Conservation (phyloP, 768 basidiomycete species). For the Crepidotus variabilis region DNA sequence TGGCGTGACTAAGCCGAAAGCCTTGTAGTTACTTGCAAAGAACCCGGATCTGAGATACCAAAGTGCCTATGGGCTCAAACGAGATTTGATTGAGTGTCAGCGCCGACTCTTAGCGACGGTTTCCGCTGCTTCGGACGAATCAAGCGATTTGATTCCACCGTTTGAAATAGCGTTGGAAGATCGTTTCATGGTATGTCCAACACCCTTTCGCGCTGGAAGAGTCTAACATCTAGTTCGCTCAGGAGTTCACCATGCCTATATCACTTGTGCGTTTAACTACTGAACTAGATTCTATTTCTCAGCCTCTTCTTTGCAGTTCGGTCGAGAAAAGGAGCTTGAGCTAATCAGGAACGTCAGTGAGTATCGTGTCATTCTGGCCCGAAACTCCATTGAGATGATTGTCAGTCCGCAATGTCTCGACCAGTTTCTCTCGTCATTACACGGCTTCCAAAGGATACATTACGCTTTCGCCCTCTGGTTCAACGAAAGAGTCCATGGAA, state of each 20-base stretch:
- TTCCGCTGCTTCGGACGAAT: conserved; percentile 51
- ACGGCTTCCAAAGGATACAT: conserved; percentile 39
- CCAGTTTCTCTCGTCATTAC: conserved; percentile 56
- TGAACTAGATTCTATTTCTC: neutral
- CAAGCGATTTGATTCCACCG: conserved; percentile 62
- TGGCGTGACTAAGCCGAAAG: neutral
- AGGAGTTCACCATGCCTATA: conserved; percentile 72
- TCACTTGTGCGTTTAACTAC: conserved; percentile 43
- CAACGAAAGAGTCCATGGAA: conserved; percentile 28
- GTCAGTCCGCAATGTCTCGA: conserved; percentile 45
- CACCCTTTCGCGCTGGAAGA: neutral
- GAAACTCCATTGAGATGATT: neutral
- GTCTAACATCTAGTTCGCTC: neutral
- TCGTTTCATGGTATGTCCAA: conserved; percentile 49
- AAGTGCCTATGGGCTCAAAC: conserved; percentile 65
- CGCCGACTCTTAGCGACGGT: conserved; percentile 56
- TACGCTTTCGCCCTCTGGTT: conserved; percentile 29
- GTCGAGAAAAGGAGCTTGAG: conserved; percentile 69
- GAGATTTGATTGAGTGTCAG: conserved; percentile 68
- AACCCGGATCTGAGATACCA: conserved; percentile 68
- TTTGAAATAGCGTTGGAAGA: conserved; percentile 69
- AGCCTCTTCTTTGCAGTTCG: conserved; percentile 40
- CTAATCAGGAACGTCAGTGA: conserved; percentile 62
- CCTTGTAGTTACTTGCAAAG: conserved; percentile 56
- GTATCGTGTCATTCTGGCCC: conserved; percentile 17